phyloP scores from a whole-genome alignment of 176 grass and related monocot genomes.

The Poa annua region DNA sequence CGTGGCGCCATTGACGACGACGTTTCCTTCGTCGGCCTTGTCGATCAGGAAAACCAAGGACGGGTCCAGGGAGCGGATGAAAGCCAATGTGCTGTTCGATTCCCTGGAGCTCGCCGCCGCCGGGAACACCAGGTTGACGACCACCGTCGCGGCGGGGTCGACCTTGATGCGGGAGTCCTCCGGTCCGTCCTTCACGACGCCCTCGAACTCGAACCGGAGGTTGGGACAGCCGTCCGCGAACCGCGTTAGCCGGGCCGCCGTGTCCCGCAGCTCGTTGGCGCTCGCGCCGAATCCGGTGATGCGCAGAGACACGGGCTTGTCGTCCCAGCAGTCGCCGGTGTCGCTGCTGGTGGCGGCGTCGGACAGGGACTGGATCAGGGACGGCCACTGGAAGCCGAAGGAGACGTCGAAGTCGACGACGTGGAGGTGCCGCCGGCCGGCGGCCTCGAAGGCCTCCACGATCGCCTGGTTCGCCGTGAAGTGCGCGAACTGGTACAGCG shows the following conservation, averaged over 20 bases:
- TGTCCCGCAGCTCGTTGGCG: conserved; percentile 62
- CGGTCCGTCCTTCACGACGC: conserved; percentile 44
- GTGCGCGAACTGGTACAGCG: conserved; percentile 77
- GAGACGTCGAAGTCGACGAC: conserved; percentile 78
- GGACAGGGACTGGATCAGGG: conserved; percentile 80
- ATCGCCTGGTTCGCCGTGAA: conserved; percentile 98
- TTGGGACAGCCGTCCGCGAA: conserved; percentile 65
- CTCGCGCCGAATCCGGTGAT: conserved; percentile 65
- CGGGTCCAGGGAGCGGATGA: conserved; percentile 55
- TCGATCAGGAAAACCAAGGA: conserved; percentile 67
- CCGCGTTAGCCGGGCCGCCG: conserved; percentile 50
- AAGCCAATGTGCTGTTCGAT: conserved; percentile 40
- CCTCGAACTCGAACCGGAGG: conserved; percentile 68
- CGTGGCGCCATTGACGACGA: not conserved
- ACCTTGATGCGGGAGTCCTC: not conserved
- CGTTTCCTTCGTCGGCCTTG: conserved; percentile 30
- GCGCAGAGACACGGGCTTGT: conserved; percentile 50
- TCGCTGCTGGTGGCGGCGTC: conserved; percentile 38
- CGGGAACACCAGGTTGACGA: conserved; percentile 75
- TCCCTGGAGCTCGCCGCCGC: conserved; percentile 41
- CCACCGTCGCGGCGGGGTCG: conserved; percentile 56
- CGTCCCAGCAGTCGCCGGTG: not conserved
- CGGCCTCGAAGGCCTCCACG: conserved; percentile 68
- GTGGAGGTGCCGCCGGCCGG: conserved; percentile 52
- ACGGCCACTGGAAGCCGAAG: conserved; percentile 95